Evolutionary conservation across 2,329 filamentous ascomycete species (phyloP).

Genomic region (Colletotrichum noveboracense): DNA sequence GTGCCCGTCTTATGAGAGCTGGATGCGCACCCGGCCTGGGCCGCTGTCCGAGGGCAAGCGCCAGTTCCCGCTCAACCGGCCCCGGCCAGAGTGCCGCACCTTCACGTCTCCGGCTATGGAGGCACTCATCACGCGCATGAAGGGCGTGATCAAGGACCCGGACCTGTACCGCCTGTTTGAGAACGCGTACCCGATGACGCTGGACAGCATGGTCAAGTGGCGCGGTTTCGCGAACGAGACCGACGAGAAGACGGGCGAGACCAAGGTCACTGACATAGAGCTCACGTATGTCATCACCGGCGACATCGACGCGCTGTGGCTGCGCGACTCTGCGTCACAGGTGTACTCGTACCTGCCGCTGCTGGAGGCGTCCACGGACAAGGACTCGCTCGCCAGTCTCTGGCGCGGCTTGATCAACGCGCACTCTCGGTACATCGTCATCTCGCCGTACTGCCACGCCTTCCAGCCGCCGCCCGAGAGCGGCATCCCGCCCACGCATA

Average conservation of each 20-base stretch:
- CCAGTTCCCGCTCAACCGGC: conserved; percentile 80
- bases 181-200: conserved; percentile 82
- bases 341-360: conserved; percentile 72
- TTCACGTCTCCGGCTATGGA: conserved; percentile 82
- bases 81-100: conserved; percentile 76
- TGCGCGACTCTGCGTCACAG: conserved; percentile 82
- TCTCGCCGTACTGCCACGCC: conserved; percentile 84
- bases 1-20: conserved; percentile 3
- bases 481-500: conserved; percentile 62
- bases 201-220: conserved; percentile 84
- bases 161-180: conserved; percentile 83
- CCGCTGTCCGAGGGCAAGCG: conserved; percentile 70
- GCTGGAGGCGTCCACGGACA: conserved; percentile 56
- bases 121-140: conserved; percentile 62
- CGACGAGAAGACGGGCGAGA: conserved; percentile 24
- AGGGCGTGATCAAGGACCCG: conserved; percentile 45
- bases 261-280: conserved; percentile 50
- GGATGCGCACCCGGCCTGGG: conserved; percentile 15
- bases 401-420: conserved; percentile 76
- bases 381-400: conserved; percentile 67
- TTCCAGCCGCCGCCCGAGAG: conserved; percentile 87
- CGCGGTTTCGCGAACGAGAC: conserved; percentile 61
- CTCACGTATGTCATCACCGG: conserved; percentile 84
- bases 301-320: conserved; percentile 87
- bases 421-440: conserved; percentile 70